Evolutionary conservation across 2,329 filamentous ascomycete species (phyloP), one percentile per base, ranked within the genome.

Genomic region (Xylariaceae sp.): DNA sequence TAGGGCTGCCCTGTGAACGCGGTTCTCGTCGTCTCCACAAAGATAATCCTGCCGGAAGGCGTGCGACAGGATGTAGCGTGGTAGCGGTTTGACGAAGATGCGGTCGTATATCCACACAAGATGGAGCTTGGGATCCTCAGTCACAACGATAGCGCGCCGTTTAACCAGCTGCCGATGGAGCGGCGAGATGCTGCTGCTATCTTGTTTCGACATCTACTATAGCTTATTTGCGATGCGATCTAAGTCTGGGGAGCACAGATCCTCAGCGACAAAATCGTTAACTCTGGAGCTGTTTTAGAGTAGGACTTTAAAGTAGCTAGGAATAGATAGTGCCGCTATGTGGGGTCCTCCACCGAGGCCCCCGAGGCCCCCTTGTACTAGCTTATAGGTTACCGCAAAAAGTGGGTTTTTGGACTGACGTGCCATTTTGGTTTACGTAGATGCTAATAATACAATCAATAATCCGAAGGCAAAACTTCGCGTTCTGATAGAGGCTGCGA

Each of bases 81-180:
- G 69, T 1, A 71, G 47, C 10, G 67, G 68, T 43, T 71, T 71
- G 28, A 71, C 57, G 43, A 63, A 69, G n/a, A 70, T 65, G 2
- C 57, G 55, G 4, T 57, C 48, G 18, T 65, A 47, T 17, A 56
- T 48, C 65, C 67, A 68, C 6, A 71, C 62, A 0, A 74, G 58
- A 54, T 73, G 70, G 10, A 70, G 55, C 33, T 69, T 63, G 1
- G 65, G 56, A 19, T 68, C 56, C 52, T 73, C 70, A 5, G 66
- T 65, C 14, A 71, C 39, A 2, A 69, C 17, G 16, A 74, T 67
- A 1, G 56, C 42, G 12, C 68, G 67, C 1, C 54, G 55, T 11
- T 66, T 58, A 1, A 66, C 49, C 14, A 53, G 51, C 42, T 71
- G 67, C 7, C 59, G 44, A 48, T 73, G 69, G 2, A 71, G 57